Evolutionary conservation across 257 asterid species (phyloP).

Genomic region (Vinca minor): DNA sequence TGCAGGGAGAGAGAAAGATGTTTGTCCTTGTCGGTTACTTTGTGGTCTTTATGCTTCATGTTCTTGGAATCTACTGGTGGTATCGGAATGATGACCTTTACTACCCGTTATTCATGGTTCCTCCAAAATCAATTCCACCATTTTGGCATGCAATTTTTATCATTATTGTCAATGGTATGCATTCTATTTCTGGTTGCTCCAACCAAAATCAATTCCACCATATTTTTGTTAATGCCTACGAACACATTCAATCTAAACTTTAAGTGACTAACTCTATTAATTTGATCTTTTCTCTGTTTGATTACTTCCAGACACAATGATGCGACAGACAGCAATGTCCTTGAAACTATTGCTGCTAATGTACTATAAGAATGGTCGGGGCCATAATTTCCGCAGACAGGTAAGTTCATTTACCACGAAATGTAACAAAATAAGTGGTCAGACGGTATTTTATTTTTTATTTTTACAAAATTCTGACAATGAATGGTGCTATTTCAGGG

Average conservation of each 20-base stretch:
- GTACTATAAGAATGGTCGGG: slow-evolving; percentile 73
- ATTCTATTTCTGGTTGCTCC: slow-evolving; percentile 14
- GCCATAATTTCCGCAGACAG: slow-evolving; percentile 89
- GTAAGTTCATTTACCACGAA: slow-evolving; percentile 28
- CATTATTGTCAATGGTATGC: slow-evolving; percentile 71
- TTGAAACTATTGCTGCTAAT: slow-evolving; percentile 60
- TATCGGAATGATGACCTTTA: slow-evolving; percentile 50
- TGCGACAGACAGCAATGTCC: slow-evolving; percentile 72
- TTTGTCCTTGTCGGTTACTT: slow-evolving; percentile 55
- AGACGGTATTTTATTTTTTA: not conserved
- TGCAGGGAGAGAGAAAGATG: slow-evolving; percentile 83
- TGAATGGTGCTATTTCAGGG: slow-evolving; percentile 44
- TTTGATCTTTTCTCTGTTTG: not conserved
- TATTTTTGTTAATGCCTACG: not conserved
- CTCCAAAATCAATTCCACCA: slow-evolving; percentile 79
- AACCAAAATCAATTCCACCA: no score
- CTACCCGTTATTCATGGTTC: slow-evolving; percentile 68
- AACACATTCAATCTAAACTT: not conserved
- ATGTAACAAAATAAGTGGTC: slow-evolving; percentile 4
- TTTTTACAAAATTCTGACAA: slow-evolving; percentile 16
- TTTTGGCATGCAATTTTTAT: slow-evolving; percentile 84
- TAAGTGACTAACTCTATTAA: not conserved
- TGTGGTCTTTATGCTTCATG: slow-evolving; percentile 48
- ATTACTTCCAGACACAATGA: slow-evolving; percentile 63
- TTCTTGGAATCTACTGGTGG: slow-evolving; percentile 82